Percentiles rank a stretch among this genome's conserved stretches.
These are phyloP conservation scores for Knoxia roxburghii DNA, from an alignment of 257 asterid species.

Conservation along the genomic window DNA sequence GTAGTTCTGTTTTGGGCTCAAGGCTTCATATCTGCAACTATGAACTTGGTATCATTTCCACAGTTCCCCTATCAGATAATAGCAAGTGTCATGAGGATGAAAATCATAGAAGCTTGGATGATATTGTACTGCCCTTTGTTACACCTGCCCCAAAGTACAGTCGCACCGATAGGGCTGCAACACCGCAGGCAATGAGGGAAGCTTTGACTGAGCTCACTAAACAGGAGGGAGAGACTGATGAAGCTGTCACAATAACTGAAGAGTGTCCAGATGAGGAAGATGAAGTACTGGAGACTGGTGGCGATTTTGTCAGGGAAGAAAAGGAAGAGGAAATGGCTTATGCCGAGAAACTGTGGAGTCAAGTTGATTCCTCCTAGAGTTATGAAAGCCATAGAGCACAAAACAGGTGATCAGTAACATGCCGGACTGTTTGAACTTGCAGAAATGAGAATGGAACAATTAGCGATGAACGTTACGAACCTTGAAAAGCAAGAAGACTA, in stretches of 20 bases:
- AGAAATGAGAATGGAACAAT: background rate
- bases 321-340: conserved; percentile 77
- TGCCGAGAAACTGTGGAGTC: conserved; percentile 74
- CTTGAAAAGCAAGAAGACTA: background rate
- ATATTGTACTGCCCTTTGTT: conserved; percentile 62
- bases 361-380: conserved; percentile 39
- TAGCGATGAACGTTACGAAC: background rate
- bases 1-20: conserved; percentile 52
- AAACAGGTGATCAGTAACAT: background rate
- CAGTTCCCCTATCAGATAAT: conserved; percentile 57
- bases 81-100: conserved; percentile 17
- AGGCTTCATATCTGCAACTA: conserved; percentile 72
- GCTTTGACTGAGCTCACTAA: conserved; percentile 42
- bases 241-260: conserved; percentile 19
- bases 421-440: background rate
- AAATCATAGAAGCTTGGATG: conserved; percentile 43
- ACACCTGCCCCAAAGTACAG: conserved; percentile 77
- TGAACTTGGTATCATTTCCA: conserved; percentile 69
- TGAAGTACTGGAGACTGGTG: conserved; percentile 33
- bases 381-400: conserved; percentile 4
- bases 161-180: conserved; percentile 60
- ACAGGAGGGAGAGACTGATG: conserved; percentile 30
- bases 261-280: conserved; percentile 52
- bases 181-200: conserved; percentile 68
- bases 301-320: conserved; percentile 33